A percentile compares a stretch with the other conserved stretches of the same genome.
phyloP scores from a whole-genome alignment of 208 protist genomes.

The Naegleria lovaniensis region DNA sequence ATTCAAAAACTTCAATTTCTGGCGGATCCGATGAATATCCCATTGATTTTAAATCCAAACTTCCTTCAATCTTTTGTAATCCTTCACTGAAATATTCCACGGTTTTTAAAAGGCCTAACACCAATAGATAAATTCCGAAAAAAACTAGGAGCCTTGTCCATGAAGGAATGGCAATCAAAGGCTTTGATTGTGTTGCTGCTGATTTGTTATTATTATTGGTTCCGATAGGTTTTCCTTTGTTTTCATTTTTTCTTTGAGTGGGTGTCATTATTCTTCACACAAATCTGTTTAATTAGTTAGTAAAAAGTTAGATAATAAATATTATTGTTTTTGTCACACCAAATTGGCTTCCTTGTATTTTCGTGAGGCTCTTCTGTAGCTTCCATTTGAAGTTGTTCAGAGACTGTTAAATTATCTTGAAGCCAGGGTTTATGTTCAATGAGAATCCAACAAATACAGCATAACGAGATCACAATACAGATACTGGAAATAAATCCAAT shows the following conservation, averaged over 20 bases:
- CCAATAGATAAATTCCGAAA: neutral
- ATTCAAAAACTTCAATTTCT: neutral
- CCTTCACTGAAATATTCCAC: neutral
- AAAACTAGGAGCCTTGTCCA: neutral
- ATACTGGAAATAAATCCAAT: neutral
- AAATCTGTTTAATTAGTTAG: too few relatives aligned
- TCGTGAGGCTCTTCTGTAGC: neutral
- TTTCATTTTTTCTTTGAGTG: too few relatives aligned
- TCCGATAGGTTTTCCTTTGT: too few relatives aligned
- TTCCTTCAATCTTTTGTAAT: neutral
- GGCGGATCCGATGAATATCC: neutral
- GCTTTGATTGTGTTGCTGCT: too few relatives aligned
- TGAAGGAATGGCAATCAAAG: too few relatives aligned
- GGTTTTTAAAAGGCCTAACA: neutral
- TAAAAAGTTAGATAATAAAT: too few relatives aligned
- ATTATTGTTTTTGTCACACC: too few relatives aligned
- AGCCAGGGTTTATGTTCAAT: neutral
- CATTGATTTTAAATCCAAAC: neutral
- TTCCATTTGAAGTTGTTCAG: neutral
- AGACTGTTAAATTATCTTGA: neutral
- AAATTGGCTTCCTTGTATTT: neutral
- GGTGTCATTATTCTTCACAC: too few relatives aligned
- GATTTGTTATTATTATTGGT: too few relatives aligned
- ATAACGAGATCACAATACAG: neutral
- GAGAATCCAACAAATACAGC: neutral